Conservation (phyloP, 768 basidiomycete genomes). For the Imleria badia region DNA sequence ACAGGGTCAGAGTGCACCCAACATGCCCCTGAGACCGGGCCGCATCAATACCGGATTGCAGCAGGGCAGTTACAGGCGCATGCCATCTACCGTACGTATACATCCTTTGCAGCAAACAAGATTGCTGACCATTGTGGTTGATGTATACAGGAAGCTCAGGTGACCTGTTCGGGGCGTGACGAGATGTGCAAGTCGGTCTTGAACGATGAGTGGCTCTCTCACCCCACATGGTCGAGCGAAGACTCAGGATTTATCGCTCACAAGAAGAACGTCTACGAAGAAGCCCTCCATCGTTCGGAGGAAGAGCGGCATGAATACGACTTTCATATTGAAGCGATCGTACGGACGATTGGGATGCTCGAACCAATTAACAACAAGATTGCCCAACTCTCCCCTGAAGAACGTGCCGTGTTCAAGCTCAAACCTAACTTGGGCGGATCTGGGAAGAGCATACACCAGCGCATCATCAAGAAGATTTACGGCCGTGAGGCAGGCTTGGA, state of each 20-base stretch:
- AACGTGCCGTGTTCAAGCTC: constrained; percentile 77
- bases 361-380: constrained; percentile 93
- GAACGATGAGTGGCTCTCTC: constrained; percentile 98
- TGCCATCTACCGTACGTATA: constrained; percentile 73
- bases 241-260: constrained; percentile 89
- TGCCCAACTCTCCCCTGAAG: constrained; percentile 71
- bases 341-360: constrained; percentile 84
- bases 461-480: constrained; percentile 97
- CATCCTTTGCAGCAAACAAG: neutral
- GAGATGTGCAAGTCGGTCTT: constrained; percentile 95
- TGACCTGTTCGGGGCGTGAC: constrained; percentile 92
- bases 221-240: constrained; percentile 93
- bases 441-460: constrained; percentile 83
- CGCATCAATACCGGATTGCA: constrained; percentile 67
- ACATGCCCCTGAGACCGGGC: constrained; percentile 45
- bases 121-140: neutral
- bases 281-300: constrained; percentile 92
- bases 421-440: constrained; percentile 87
- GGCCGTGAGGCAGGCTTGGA: constrained; percentile 82
- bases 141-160: constrained; percentile 68
- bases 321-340: constrained; percentile 95
- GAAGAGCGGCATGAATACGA: constrained; percentile 99
- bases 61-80: constrained; percentile 87
- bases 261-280: constrained; percentile 95
- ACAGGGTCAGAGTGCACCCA: constrained; percentile 38